Percentiles rank a stretch among this genome's conserved stretches.
Conservation (phyloP, 805 yeast genomes). For the Starmerella floricola region DNA sequence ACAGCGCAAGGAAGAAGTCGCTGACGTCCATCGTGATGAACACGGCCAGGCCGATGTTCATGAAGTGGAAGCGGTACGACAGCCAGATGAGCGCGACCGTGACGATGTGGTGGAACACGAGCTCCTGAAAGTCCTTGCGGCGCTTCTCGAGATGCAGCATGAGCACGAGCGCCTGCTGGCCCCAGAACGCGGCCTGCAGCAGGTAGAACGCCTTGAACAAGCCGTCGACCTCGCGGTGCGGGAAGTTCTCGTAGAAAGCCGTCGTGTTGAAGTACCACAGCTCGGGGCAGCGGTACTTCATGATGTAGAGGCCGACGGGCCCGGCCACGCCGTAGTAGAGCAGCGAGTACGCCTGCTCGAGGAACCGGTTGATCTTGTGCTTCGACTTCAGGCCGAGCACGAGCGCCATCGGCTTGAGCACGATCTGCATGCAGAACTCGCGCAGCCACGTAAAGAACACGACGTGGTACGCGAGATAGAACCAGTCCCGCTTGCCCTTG, state of each 20-base stretch:
- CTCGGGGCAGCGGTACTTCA: constrained; percentile 53
- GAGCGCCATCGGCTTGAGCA: constrained; percentile 61
- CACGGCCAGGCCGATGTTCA: constrained; percentile 86
- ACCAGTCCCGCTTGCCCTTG: constrained; percentile 74
- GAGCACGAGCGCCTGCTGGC: constrained; percentile 82
- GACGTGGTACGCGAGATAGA: constrained; percentile 68
- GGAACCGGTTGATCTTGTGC: constrained; percentile 60
- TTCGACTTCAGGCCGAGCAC: constrained; percentile 40
- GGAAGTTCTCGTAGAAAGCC: constrained; percentile 67
- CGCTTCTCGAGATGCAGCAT: constrained; percentile 83
- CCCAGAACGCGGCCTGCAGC: constrained; percentile 94
- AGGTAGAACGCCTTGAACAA: constrained; percentile 71
- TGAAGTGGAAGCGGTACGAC: constrained; percentile 88
- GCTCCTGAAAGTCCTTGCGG: constrained; percentile 82
- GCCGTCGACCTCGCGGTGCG: constrained; percentile 63
- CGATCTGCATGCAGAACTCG: constrained; percentile 77
- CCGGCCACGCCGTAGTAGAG: constrained; percentile 70
- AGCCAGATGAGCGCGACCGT: constrained; percentile 77
- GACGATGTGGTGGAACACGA: constrained; percentile 84
- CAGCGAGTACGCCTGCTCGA: constrained; percentile 85
- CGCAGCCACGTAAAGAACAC: constrained; percentile 79
- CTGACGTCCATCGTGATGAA: constrained; percentile 94
- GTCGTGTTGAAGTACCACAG: constrained; percentile 83
- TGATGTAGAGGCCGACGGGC: constrained; percentile 79
- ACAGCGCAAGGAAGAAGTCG: constrained; percentile 72